Evolutionary conservation across 495 filamentous ascomycete species (phyloP).

Genomic region (Copromyces sp.): DNA sequence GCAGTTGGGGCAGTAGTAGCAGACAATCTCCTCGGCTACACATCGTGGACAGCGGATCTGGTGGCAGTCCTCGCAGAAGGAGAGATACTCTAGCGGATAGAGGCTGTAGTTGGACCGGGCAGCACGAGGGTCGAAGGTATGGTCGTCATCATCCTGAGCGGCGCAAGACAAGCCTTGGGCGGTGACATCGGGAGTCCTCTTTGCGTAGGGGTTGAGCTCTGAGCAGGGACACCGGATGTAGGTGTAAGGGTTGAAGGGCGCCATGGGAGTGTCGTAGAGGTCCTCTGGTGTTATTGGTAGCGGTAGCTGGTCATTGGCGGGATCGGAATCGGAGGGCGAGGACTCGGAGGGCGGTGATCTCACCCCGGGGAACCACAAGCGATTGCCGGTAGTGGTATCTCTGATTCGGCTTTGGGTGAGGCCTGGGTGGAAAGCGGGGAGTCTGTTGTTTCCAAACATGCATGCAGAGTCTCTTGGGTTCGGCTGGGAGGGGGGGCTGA

Average conservation of each 20-base stretch:
- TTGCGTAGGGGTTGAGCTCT: conserved; percentile 27
- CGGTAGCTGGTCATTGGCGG: background rate
- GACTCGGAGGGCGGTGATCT: background rate
- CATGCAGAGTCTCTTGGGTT: background rate
- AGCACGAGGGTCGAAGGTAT: conserved; percentile 75
- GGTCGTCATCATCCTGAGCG: conserved; percentile 61
- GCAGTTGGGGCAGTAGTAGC: conserved; percentile 92
- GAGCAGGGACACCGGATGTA: conserved; percentile 90
- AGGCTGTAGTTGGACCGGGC: conserved; percentile 80
- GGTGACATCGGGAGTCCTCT: background rate
- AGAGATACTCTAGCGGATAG: conserved; percentile 85
- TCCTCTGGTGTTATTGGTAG: background rate
- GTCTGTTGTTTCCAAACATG: background rate
- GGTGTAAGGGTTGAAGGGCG: conserved; percentile 72
- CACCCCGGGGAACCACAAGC: background rate
- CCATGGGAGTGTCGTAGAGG: conserved; percentile 38
- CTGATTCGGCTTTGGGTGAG: background rate
- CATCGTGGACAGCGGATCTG: conserved; percentile 90
- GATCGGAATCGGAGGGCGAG: background rate
- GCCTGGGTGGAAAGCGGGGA: background rate
- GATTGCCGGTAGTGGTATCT: background rate
- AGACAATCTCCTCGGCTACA: conserved; percentile 82
- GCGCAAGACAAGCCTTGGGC: conserved; percentile 8
- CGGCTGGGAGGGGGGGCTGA: background rate
- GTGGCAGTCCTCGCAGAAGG: conserved; percentile 95